Evolutionary conservation across 148 eudicot genomes (phyloP).

Genomic region (Spergularia bocconei): DNA sequence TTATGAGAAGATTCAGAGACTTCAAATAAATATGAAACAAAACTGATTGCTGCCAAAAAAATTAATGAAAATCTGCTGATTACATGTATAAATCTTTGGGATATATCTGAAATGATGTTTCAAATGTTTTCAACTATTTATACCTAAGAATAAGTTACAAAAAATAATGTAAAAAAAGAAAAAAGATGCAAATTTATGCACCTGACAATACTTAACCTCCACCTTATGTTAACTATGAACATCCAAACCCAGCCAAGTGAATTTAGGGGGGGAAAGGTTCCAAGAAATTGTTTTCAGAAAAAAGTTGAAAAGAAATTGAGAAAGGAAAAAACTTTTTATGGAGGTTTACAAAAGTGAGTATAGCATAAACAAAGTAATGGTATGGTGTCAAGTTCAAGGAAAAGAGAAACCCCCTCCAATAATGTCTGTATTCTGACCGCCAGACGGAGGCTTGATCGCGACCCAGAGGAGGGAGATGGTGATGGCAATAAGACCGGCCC

Average conservation of each 20-base stretch:
- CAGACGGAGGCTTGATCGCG: constrained; percentile 66
- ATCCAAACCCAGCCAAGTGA: constrained; percentile 14
- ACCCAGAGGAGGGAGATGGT: constrained; percentile 88
- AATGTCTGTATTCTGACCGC: constrained; percentile 30
- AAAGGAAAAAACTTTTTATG: background rate
- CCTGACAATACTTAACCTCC: background rate
- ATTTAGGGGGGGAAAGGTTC: constrained; percentile 11
- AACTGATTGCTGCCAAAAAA: constrained; percentile 21
- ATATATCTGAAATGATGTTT: constrained; percentile 12
- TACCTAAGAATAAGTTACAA: constrained; percentile 27
- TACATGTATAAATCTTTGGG: constrained; percentile 10
- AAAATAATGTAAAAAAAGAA: constrained; percentile 2
- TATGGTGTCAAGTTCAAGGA: constrained; percentile 34
- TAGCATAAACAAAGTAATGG: background rate
- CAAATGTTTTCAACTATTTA: constrained; percentile 12
- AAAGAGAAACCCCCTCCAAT: constrained; percentile 77
- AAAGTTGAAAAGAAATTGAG: background rate
- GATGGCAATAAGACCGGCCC: constrained; percentile 92
- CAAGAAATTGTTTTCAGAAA: background rate
- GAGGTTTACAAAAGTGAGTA: constrained; percentile 11
- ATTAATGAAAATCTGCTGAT: constrained; percentile 17
- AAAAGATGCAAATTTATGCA: constrained; percentile 13
- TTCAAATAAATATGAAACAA: background rate
- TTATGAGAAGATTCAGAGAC: too few species aligned
- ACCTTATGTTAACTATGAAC: constrained; percentile 8